These are phyloP conservation scores for Aspergillus sclerotioniger DNA, from an alignment of 495 filamentous ascomycete species.

Conservation along the genomic window DNA sequence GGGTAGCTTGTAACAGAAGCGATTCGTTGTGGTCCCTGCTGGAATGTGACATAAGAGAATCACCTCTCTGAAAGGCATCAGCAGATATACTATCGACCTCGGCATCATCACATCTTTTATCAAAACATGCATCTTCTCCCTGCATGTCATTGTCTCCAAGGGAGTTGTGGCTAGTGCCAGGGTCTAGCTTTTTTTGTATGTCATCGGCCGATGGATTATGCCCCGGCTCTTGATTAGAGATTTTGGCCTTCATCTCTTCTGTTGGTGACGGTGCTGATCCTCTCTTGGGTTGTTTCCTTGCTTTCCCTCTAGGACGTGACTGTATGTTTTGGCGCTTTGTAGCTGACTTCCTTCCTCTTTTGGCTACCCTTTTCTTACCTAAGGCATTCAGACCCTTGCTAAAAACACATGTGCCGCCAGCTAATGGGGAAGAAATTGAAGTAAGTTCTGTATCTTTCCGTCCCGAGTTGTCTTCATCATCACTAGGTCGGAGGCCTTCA, in stretches of 20 bases:
- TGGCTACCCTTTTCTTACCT: neutral
- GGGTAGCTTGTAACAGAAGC: neutral
- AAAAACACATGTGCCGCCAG: constrained; percentile 6
- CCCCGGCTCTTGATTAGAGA: neutral
- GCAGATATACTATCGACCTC: neutral
- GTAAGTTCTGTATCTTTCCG: constrained; percentile 8
- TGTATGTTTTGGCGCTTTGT: neutral
- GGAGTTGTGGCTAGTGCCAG: neutral
- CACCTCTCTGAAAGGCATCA: neutral
- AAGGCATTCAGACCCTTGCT: constrained; percentile 4
- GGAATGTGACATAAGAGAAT: neutral
- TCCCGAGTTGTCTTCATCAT: constrained; percentile 15
- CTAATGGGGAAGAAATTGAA: constrained; percentile 19
- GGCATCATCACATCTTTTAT: neutral
- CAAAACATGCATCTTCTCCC: neutral
- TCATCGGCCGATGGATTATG: neutral
- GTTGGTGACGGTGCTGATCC: neutral
- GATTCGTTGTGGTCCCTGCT: neutral
- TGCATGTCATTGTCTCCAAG: neutral
- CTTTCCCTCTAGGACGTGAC: neutral
- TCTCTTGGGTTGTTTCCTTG: neutral
- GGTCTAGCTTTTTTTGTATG: neutral
- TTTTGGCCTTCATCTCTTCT: neutral
- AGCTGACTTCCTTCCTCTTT: constrained; percentile 5
- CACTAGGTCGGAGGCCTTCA: constrained; percentile 34